A percentile compares a stretch with the other conserved stretches of the same genome.
Conservation (phyloP, 1,139 yeast species). For the Eremothecium cymbalariae region DNA sequence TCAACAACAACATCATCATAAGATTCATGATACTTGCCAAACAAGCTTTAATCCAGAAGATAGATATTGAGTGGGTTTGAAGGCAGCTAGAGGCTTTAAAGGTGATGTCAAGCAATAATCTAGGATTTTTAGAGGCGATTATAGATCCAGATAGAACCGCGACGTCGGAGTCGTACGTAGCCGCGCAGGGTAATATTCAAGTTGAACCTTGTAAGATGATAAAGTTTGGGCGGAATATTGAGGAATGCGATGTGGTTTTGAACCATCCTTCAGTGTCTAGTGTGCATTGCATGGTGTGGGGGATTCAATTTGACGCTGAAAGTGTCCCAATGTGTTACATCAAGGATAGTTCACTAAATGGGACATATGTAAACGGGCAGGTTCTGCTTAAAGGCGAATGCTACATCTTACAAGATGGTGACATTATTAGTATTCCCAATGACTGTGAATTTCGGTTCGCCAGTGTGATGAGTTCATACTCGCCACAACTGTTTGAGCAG, state of each 20-base stretch:
- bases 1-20: too few species aligned
- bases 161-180: conserved; percentile 3
- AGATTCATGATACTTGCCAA: too few species aligned
- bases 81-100: too few species aligned
- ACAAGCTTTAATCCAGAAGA: too few species aligned
- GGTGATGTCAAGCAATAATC: conserved; percentile 4
- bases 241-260: conserved; percentile 29
- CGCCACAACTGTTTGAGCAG: conserved; percentile 13
- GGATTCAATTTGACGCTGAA: conserved; percentile 42
- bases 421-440: conserved; percentile 36
- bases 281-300: conserved; percentile 43
- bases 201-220: conserved; percentile 21
- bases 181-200: conserved; percentile 11
- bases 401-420: conserved; percentile 39
- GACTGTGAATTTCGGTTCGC: conserved; percentile 31
- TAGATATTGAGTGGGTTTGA: too few species aligned
- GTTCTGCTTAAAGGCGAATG: conserved; percentile 33
- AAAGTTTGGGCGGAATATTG: conserved; percentile 32
- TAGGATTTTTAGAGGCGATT: conserved; percentile 9
- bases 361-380: conserved; percentile 40
- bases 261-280: conserved; percentile 36
- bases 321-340: conserved; percentile 45
- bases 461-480: conserved; percentile 13
- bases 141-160: neutral
- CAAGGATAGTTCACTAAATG: conserved; percentile 48